Conservation (phyloP, 192 early-diverging fungal genomes). For the Helicostylum pulchrum region DNA sequence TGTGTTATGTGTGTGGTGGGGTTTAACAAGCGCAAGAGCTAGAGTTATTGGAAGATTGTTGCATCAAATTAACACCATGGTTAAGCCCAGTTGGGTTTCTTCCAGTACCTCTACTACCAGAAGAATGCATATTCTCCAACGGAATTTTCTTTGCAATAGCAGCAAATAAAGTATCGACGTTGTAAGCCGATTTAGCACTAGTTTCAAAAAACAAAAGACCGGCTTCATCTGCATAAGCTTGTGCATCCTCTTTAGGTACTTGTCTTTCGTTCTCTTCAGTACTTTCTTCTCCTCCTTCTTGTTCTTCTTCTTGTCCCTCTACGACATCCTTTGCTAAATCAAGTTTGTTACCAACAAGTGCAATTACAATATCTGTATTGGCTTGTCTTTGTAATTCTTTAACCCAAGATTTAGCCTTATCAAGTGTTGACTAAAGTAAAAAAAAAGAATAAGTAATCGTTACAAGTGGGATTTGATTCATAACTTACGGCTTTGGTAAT, state of each 20-base stretch:
- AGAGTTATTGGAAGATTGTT: background rate
- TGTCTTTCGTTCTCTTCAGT: constrained; percentile 26
- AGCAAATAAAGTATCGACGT: constrained; percentile 88
- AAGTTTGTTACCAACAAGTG: constrained; percentile 95
- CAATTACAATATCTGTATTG: constrained; percentile 96
- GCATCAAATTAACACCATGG: background rate
- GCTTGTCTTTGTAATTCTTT: constrained; percentile 98
- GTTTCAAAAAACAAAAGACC: constrained; percentile 92
- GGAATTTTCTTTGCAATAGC: constrained; percentile 46
- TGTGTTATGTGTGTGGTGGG: too few species aligned
- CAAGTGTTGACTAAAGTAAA: constrained; percentile 69
- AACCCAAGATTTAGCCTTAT: constrained; percentile 97
- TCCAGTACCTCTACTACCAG: background rate
- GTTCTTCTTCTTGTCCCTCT: constrained; percentile 14
- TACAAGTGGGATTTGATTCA: background rate
- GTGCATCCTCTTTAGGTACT: constrained; percentile 50
- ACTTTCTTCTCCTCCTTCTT: constrained; percentile 16
- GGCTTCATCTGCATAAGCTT: constrained; percentile 57
- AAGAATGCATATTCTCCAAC: background rate
- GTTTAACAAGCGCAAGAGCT: background rate
- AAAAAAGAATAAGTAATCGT: background rate
- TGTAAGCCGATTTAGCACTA: constrained; percentile 85
- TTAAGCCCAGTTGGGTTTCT: background rate
- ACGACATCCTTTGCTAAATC: constrained; percentile 58
- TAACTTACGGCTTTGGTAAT: constrained; percentile 72